These are phyloP conservation scores for Xylariaceae sp. DNA, from an alignment of 2,329 filamentous ascomycete species.

Conservation along the genomic window DNA sequence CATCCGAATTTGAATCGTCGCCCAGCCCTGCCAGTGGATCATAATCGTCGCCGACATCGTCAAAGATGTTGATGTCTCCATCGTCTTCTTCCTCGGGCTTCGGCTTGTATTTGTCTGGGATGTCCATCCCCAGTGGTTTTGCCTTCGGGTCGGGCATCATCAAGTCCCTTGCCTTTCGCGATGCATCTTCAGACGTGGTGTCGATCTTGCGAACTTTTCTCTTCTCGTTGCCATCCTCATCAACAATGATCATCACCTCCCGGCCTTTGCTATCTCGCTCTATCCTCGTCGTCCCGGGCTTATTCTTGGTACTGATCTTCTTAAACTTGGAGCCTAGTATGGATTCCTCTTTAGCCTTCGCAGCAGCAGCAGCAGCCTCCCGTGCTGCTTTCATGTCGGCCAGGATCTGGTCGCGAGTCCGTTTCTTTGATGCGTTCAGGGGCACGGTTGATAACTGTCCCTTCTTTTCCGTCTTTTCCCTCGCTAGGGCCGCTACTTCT, in stretches of 20 bases:
- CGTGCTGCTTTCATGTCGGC: conserved; percentile 61
- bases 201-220: conserved; percentile 55
- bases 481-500: conserved; percentile 49
- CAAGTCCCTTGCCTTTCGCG: conserved; percentile 37
- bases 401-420: conserved; percentile 60
- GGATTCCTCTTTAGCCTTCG: conserved; percentile 48
- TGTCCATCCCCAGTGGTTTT: conserved; percentile 59
- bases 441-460: conserved; percentile 53
- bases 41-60: conserved; percentile 61
- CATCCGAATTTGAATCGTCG: conserved; percentile 36
- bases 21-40: conserved; percentile 58
- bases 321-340: conserved; percentile 56
- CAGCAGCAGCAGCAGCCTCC: conserved; percentile 48
- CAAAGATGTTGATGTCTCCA: conserved; percentile 60
- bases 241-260: conserved; percentile 60
- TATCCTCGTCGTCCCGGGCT: conserved; percentile 51
- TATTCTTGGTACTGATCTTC: conserved; percentile 56
- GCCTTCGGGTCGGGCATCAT: conserved; percentile 49
- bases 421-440: conserved; percentile 52
- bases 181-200: conserved; percentile 31
- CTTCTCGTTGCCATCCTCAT: conserved; percentile 62
- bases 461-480: conserved; percentile 52
- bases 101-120: conserved; percentile 54
- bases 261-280: conserved; percentile 56
- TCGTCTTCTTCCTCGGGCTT: conserved; percentile 45